Base-by-base conservation (phyloP, 2,329 filamentous ascomycete genomes). In the Alternaria longipes region DNA sequence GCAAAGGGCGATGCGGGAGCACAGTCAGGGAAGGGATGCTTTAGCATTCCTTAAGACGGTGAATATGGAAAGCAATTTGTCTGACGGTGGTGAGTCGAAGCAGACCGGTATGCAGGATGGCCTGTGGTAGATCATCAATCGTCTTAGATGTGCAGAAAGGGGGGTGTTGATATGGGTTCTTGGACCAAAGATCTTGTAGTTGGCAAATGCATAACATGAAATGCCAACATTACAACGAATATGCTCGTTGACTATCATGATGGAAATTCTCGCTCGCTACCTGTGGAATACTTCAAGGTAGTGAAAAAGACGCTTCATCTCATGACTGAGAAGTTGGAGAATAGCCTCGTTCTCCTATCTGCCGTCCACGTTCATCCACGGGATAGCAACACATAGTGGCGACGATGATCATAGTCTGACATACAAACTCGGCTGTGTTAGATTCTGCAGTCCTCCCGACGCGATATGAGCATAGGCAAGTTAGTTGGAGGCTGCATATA, bases 1-100 rank as follows among this genome's bases (percentile, higher is more conserved):
- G 8, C n/a, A 12, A 22, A 38, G 40, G 41, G 51, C 51, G 47
- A 7, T 57, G 16, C 9, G 8, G 2, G 58, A 57, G 32, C 24
- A 41, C 3, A 34, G 20, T 3, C 46, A 41, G 18, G 58, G 54
- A 7, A 57, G 47, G 5, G 41, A 53, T 57, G 54, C 47, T 7
- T 14, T 60, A 41, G 20, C 40, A 4, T 57, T 49, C 8, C 5
- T 60, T 2, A 34, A 16, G 12, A 22, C 9, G 11, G 40, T 3
- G 28, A 30, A 30, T 2, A 7, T 3, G 16, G 18, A 11, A 22
- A 22, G 40, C 28, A 11, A 30, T 30, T 30, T 11, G 1, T 30
- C 14, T 24, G 20, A 12, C 5, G 20, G 40, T 9, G 6, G 16
- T 22, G 9, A 22, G 40, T 20, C 5, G 20, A 24, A 20, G 16